phyloP scores from a whole-genome alignment of 257 asterid genomes.

The Solanum habrochaites region DNA sequence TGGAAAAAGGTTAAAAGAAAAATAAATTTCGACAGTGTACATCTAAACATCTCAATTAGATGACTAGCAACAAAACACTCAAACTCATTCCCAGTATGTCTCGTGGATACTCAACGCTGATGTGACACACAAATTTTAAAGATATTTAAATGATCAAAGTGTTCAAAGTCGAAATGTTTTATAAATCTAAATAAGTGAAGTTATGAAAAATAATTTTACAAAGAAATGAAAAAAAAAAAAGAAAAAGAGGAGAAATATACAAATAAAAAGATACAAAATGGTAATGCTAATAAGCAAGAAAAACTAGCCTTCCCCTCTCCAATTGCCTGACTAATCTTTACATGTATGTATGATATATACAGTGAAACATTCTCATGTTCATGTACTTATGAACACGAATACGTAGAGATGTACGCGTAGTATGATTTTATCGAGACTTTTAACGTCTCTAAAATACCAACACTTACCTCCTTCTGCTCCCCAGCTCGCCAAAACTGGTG shows the following conservation, averaged over 20 bases:
- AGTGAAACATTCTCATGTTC: neutral
- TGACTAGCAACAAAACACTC: neutral
- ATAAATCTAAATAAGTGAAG: neutral
- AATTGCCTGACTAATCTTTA: constrained; percentile 17
- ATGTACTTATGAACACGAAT: neutral
- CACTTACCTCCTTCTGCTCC: constrained; percentile 13
- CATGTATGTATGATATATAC: constrained; percentile 1
- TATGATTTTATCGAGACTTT: neutral
- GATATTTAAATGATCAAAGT: neutral
- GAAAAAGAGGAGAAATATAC: neutral
- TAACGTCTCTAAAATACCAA: neutral
- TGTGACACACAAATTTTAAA: neutral
- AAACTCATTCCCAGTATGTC: neutral
- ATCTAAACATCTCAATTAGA: neutral
- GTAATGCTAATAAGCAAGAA: neutral
- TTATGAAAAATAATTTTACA: neutral
- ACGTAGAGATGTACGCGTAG: neutral
- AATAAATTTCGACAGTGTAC: neutral
- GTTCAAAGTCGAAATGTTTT: neutral
- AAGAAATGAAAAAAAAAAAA: neutral
- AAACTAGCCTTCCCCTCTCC: constrained; percentile 5
- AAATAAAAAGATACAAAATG: neutral
- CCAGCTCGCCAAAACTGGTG: constrained; percentile 35
- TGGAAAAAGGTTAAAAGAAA: too few relatives aligned
- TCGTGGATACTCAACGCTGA: neutral